phyloP scores from a whole-genome alignment of 1,139 yeast species.

The Schizosaccharomyces versatilis region DNA sequence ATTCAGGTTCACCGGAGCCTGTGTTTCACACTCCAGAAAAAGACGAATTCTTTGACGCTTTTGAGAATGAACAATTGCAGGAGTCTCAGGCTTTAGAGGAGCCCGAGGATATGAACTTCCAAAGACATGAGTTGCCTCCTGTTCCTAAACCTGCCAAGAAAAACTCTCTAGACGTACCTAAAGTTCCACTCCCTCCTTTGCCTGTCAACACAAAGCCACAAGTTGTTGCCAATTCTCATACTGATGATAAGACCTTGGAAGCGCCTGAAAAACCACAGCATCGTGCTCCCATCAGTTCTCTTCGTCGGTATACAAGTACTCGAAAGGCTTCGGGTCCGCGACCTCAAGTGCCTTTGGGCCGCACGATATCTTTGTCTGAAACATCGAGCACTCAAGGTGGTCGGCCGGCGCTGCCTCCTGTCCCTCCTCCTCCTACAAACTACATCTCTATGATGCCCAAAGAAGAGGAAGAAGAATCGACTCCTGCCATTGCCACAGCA shows the following conservation, averaged over 20 bases:
- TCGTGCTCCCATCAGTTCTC: too few relatives aligned
- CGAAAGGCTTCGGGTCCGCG: slow-evolving; percentile 2
- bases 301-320: neutral
- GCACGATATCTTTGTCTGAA: too few relatives aligned
- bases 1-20: neutral
- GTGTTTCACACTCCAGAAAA: neutral
- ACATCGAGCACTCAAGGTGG: too few relatives aligned
- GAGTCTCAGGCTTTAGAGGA: too few relatives aligned
- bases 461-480: neutral
- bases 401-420: too few relatives aligned
- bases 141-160: slow-evolving; percentile 3
- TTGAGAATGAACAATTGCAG: too few relatives aligned
- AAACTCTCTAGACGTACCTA: neutral
- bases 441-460: neutral
- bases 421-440: neutral
- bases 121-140: too few relatives aligned
- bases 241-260: too few relatives aligned
- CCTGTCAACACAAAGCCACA: neutral
- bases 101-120: too few relatives aligned
- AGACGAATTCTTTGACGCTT: neutral
- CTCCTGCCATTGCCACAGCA: slow-evolving; percentile 3
- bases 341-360: slow-evolving; percentile 11
- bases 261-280: too few relatives aligned
- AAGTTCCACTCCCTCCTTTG: neutral
- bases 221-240: neutral